These are phyloP conservation scores for Toxicodendron radicans DNA, from an alignment of 345 rosid genomes.

Conservation along the genomic window DNA sequence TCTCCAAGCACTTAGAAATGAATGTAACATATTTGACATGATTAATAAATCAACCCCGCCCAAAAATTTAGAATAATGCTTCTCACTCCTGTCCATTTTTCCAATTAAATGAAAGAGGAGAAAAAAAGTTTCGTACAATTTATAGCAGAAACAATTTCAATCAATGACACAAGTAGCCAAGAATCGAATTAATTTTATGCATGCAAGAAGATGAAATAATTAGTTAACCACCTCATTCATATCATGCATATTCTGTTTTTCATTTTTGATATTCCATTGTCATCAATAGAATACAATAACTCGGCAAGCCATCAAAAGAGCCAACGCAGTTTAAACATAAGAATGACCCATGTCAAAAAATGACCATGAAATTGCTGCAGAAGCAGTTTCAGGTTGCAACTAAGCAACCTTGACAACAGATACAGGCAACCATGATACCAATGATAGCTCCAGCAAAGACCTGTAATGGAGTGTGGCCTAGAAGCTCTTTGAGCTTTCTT, in stretches of 20 bases:
- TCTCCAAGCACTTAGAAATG: no score
- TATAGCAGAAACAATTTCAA: background rate
- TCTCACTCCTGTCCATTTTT: no score
- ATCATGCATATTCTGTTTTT: background rate
- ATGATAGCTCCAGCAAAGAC: constrained; percentile 86
- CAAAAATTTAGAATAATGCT: no score
- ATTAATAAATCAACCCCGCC: no score
- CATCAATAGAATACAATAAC: constrained; percentile 12
- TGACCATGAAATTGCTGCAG: constrained; percentile 24
- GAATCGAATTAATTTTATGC: background rate
- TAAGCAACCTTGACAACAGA: constrained; percentile 65
- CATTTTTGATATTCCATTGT: background rate
- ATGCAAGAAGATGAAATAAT: background rate
- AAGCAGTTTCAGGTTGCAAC: constrained; percentile 45
- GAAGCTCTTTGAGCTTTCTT: constrained; percentile 90
- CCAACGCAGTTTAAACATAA: constrained; percentile 8
- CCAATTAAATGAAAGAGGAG: background rate
- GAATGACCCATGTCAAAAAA: background rate
- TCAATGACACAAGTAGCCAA: background rate
- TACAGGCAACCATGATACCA: constrained; percentile 70
- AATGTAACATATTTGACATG: no score
- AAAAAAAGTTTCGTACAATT: background rate
- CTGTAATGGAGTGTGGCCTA: constrained; percentile 91
- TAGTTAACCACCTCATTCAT: background rate
- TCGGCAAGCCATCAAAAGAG: constrained; percentile 15